Evolutionary conservation across 2,329 filamentous ascomycete species (phyloP).

Genomic region (Diaporthe capsici): DNA sequence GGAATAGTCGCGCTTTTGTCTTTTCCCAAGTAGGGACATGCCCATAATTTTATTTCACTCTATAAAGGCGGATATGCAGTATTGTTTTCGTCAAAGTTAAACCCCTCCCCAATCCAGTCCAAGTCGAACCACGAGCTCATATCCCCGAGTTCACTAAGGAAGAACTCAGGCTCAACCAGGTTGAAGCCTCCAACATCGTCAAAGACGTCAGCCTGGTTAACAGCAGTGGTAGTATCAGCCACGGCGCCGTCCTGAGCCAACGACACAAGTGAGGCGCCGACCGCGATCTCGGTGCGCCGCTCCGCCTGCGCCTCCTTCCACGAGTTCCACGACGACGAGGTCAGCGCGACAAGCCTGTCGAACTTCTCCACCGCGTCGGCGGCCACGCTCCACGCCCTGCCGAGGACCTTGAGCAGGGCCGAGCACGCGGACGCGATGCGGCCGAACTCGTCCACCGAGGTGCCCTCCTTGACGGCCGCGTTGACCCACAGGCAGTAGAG

Average conservation of each 20-base stretch:
- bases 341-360: constrained; percentile 42
- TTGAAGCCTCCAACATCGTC: neutral
- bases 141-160: constrained; percentile 47
- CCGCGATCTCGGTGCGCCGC: constrained; percentile 24
- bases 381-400: constrained; percentile 50
- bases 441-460: constrained; percentile 9
- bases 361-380: constrained; percentile 54
- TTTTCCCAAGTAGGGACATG: neutral
- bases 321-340: constrained; percentile 24
- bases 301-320: constrained; percentile 35
- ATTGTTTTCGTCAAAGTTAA: neutral
- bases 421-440: constrained; percentile 43
- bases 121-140: constrained; percentile 48
- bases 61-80: neutral
- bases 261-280: neutral
- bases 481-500: constrained; percentile 48
- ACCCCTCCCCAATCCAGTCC: constrained; percentile 43
- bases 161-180: constrained; percentile 32
- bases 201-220: neutral
- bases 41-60: neutral
- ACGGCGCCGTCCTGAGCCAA: constrained; percentile 21
- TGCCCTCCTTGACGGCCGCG: constrained; percentile 11
- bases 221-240: neutral
- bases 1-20: neutral
- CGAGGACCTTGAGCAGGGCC: constrained; percentile 44